A percentile compares a stretch with the other conserved stretches of the same genome.
Conservation (phyloP, 2,329 filamentous ascomycete species). For the Teratosphaeriaceae sp. region DNA sequence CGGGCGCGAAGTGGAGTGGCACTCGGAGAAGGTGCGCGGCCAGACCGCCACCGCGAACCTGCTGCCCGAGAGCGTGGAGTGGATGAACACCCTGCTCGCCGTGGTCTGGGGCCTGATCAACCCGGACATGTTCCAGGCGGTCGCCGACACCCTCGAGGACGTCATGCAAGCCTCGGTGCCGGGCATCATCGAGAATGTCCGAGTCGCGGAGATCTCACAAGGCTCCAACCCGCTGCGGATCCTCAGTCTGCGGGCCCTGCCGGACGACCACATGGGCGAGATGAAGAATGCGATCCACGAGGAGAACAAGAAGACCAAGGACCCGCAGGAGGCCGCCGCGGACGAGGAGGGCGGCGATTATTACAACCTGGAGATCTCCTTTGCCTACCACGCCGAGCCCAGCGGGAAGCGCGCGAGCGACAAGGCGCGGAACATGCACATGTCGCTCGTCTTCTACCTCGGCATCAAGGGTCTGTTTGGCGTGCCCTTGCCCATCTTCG, state of each 20-base stretch:
- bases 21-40: slow-evolving; percentile 76
- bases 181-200: slow-evolving; percentile 64
- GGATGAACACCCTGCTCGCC: slow-evolving; percentile 63
- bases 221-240: slow-evolving; percentile 65
- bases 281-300: slow-evolving; percentile 44
- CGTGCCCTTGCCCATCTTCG: slow-evolving; percentile 67
- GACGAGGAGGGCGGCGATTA: slow-evolving; percentile 73
- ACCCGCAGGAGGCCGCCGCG: slow-evolving; percentile 37
- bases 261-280: slow-evolving; percentile 54
- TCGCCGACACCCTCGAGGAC: slow-evolving; percentile 67
- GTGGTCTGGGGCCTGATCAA: slow-evolving; percentile 71
- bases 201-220: slow-evolving; percentile 68
- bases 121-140: slow-evolving; percentile 62
- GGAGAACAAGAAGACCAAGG: slow-evolving; percentile 35
- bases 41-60: slow-evolving; percentile 79
- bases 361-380: slow-evolving; percentile 67
- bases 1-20: slow-evolving; percentile 80
- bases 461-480: too few relatives aligned
- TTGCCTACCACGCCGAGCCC: slow-evolving; percentile 62
- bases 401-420: slow-evolving; percentile 53
- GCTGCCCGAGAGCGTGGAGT: slow-evolving; percentile 73
- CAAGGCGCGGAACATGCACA: slow-evolving; percentile 65
- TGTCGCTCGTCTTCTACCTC: slow-evolving; percentile 67
- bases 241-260: slow-evolving; percentile 65
- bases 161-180: slow-evolving; percentile 74